Evolutionary conservation across 208 protist genomes (phyloP).

Genomic region (Wallacemonas sp.): DNA sequence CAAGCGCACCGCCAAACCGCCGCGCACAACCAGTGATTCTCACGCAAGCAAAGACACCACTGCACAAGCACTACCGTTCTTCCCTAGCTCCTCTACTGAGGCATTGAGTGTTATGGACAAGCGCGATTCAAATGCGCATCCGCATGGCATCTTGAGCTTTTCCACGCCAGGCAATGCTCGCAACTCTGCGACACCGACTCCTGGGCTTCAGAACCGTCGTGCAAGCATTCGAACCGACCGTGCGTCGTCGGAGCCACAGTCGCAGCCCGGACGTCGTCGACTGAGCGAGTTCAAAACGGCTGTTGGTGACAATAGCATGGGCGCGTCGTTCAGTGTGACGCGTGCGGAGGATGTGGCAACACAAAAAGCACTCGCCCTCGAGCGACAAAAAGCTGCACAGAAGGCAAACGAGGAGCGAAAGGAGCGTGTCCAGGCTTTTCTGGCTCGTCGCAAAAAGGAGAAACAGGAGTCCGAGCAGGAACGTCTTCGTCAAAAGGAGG

Average conservation of each 20-base stretch:
- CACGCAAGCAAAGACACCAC: constrained; percentile 14
- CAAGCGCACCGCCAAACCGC: constrained; percentile 7
- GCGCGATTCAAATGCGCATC: neutral
- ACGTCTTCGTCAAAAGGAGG: constrained; percentile 12
- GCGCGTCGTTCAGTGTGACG: constrained; percentile 8
- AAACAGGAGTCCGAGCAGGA: constrained; percentile 35
- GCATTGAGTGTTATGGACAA: neutral
- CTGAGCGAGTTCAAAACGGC: constrained; percentile 35
- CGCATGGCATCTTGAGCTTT: constrained; percentile 2
- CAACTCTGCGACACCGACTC: neutral
- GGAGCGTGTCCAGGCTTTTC: constrained; percentile 62
- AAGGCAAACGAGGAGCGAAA: constrained; percentile 62
- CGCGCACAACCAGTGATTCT: constrained; percentile 9
- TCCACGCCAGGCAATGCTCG: neutral
- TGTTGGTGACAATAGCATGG: neutral
- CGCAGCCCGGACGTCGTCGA: constrained; percentile 14
- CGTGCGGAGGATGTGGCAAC: constrained; percentile 8
- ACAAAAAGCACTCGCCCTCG: neutral
- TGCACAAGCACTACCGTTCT: constrained; percentile 21
- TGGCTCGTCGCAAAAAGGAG: constrained; percentile 52
- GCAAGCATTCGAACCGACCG: neutral
- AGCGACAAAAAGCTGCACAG: constrained; percentile 20
- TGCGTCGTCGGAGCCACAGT: neutral
- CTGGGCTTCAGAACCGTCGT: neutral
- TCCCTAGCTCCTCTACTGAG: constrained; percentile 12